Evolutionary conservation across 371 early-diverging fungal species (phyloP), one percentile per base, ranked within the genome.

Genomic region (Rhizopus delemar): DNA sequence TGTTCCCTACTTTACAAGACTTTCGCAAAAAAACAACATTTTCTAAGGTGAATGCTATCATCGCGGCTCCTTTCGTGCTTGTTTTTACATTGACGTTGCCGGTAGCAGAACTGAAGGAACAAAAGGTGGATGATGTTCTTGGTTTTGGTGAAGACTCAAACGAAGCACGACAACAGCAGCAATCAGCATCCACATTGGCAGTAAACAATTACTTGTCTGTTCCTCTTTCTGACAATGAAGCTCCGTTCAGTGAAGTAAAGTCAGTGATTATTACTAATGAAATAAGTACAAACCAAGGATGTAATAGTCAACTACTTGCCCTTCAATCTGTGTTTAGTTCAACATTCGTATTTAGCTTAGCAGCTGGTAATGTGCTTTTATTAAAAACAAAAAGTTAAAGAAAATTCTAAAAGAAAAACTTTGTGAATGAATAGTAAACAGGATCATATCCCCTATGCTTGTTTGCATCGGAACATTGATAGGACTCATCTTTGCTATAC

Each of bases 51-150:
- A 80, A 76, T 56, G 71, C 86, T 0, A 41, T 86, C 15, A 65
- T 81, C 1, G 83, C 85, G 8, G 59, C 73, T 0, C 88, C 88
- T 0, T 63, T 85, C 33, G 79, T 82, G 0, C 55, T 88, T 5
- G 13, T 85, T 1, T 70, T 88, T 39, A 81, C 76, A 5, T 53
- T 86, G 32, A 86, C 88, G 0, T 51, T 88, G 28, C 87, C 88
- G 29, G 88, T 86, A 8, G 84, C 81, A 0, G 84, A 87, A 50
- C 41, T 72, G 1, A 77, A 78, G 1, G 69, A 65, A 34, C 36
- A 64, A 13, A 64, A 70, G 36, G 62, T 74, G 0, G 75, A 79
- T 43, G 73, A 66, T 51, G 51, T 79, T 8, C 62, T 73, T 11
- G 64, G 71, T 3, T 0, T 66, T 15, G 60, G 65, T 22, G 50